These are phyloP conservation scores for Colletotrichum brevisporum DNA, from an alignment of 2,329 filamentous ascomycete species.

Conservation along the genomic window DNA sequence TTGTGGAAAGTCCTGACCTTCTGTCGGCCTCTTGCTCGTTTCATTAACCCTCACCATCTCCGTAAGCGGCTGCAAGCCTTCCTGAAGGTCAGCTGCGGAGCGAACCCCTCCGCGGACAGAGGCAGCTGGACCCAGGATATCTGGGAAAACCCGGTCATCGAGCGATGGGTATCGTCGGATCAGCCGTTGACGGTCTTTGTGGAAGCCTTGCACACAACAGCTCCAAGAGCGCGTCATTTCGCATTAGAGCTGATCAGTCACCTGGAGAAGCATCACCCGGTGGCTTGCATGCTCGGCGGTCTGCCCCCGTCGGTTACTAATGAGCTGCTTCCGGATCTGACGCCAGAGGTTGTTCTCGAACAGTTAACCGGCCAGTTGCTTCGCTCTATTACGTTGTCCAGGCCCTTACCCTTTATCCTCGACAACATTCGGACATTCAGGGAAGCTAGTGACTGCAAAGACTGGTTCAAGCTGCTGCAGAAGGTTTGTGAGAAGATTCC, in stretches of 20 bases:
- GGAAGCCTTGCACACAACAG: neutral
- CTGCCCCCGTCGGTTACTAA: neutral
- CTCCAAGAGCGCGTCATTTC: neutral
- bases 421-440: neutral
- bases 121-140: neutral
- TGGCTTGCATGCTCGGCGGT: neutral
- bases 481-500: too few relatives aligned
- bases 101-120: neutral
- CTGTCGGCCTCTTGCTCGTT: neutral
- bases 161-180: neutral
- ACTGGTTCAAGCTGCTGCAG: too few relatives aligned
- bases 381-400: neutral
- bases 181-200: neutral
- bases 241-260: neutral
- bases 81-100: neutral
- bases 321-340: neutral
- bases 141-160: neutral
- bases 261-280: neutral
- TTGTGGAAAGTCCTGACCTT: neutral
- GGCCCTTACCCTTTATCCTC: neutral
- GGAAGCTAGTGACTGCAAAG: neutral
- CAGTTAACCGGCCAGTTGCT: neutral
- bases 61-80: neutral
- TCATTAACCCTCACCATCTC: neutral
- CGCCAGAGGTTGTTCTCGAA: neutral